Evolutionary conservation across 2,329 filamentous ascomycete genomes (phyloP).

Genomic region (Cytospora mali): DNA sequence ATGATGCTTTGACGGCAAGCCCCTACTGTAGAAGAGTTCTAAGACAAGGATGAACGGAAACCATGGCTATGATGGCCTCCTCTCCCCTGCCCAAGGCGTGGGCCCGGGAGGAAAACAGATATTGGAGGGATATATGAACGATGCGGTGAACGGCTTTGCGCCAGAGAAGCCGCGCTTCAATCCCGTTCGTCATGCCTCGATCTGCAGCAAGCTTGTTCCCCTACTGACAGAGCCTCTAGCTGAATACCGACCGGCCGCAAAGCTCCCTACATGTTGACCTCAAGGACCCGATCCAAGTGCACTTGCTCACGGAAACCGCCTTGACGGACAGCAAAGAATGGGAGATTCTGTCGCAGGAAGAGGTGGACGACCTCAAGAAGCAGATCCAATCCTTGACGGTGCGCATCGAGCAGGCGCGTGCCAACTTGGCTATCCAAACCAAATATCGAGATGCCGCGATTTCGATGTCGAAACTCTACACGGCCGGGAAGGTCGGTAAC

Average conservation of each 20-base stretch:
- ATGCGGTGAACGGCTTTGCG: slow-evolving; percentile 57
- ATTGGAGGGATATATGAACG: slow-evolving; percentile 61
- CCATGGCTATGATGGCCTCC: slow-evolving; percentile 35
- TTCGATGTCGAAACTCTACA: slow-evolving; percentile 80
- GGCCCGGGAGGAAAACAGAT: slow-evolving; percentile 51
- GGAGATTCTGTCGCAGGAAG: slow-evolving; percentile 85
- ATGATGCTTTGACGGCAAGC: slow-evolving; percentile 27
- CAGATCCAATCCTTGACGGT: slow-evolving; percentile 72
- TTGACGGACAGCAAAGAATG: slow-evolving; percentile 84
- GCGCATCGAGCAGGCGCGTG: slow-evolving; percentile 78
- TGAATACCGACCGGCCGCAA: slow-evolving; percentile 54
- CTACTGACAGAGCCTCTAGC: slow-evolving; percentile 40
- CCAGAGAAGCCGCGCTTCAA: slow-evolving; percentile 58
- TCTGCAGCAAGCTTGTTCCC: background rate
- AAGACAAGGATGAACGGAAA: slow-evolving; percentile 26
- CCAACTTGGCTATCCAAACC: slow-evolving; percentile 84
- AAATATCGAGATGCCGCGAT: slow-evolving; percentile 94
- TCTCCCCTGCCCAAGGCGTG: slow-evolving; percentile 29
- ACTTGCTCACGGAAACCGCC: slow-evolving; percentile 91
- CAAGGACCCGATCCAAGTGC: slow-evolving; percentile 78
- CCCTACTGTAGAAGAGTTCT: slow-evolving; percentile 5
- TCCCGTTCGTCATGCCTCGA: slow-evolving; percentile 50
- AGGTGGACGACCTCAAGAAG: slow-evolving; percentile 90
- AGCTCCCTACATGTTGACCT: slow-evolving; percentile 62
- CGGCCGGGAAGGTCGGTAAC: slow-evolving; percentile 53